Evolutionary conservation across 1,139 yeast species (phyloP).

Genomic region (Magnusiomyces magnusii): DNA sequence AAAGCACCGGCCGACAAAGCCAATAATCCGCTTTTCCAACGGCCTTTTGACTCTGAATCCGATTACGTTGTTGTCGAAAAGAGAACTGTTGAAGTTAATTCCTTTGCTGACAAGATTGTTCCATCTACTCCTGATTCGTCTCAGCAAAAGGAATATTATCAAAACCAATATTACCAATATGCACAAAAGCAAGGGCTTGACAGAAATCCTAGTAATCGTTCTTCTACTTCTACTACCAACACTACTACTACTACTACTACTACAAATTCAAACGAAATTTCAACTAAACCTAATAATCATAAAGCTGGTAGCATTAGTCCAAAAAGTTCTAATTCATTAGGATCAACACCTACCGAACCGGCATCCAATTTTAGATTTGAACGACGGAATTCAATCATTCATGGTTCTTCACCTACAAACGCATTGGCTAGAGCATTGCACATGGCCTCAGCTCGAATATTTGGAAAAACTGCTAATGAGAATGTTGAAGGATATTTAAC

Average conservation of each 20-base stretch:
- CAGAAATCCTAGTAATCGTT: neutral
- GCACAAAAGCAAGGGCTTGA: neutral
- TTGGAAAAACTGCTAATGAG: constrained; percentile 41
- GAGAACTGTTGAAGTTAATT: constrained; percentile 90
- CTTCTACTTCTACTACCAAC: neutral
- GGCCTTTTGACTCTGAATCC: constrained; percentile 45
- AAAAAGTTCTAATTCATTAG: neutral
- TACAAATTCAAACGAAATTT: neutral
- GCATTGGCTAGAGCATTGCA: constrained; percentile 85
- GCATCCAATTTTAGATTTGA: neutral
- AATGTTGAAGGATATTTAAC: constrained; percentile 8
- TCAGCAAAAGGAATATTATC: constrained; percentile 5
- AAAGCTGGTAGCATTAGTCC: neutral
- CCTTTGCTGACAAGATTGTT: constrained; percentile 83
- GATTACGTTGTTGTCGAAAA: constrained; percentile 95
- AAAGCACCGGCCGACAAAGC: neutral
- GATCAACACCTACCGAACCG: constrained; percentile 1
- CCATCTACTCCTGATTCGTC: neutral
- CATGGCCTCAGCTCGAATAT: constrained; percentile 78
- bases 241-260: constrained; percentile 1
- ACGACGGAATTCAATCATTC: constrained; percentile 31
- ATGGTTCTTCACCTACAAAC: constrained; percentile 69
- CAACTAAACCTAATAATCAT: neutral
- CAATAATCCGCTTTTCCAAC: neutral
- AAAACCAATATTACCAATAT: constrained; percentile 3